These are phyloP conservation scores for Reticulascus tulasneorum DNA, from an alignment of 2,329 filamentous ascomycete genomes.

Conservation along the genomic window DNA sequence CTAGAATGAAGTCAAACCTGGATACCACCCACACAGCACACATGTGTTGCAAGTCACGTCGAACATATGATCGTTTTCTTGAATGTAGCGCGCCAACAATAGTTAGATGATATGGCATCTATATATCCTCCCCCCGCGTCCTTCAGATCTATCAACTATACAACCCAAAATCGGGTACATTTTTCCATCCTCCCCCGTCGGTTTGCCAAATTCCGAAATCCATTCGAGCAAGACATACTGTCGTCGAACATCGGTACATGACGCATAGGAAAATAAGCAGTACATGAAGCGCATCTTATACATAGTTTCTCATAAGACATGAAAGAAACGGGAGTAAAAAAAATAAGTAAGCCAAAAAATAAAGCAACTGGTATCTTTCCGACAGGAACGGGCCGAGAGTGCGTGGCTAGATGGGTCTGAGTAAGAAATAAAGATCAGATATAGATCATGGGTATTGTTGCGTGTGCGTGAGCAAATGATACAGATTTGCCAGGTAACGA, in stretches of 20 bases:
- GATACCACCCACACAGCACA: no score
- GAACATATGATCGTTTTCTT: no score
- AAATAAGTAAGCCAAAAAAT: conserved; percentile 7
- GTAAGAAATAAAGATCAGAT: conserved; percentile 8
- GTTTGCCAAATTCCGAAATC: conserved; percentile 10
- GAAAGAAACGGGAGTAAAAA: conserved; percentile 1
- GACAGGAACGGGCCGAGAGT: conserved; percentile 10
- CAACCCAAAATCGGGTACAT: conserved; percentile 5
- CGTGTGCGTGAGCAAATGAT: conserved; percentile 6
- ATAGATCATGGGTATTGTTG: conserved; percentile 13
- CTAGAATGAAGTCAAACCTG: no score
- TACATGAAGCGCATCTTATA: background rate
- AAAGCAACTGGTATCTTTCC: conserved; percentile 13
- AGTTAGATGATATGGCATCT: no score
- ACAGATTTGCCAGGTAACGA: conserved; percentile 9
- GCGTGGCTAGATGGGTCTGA: conserved; percentile 6
- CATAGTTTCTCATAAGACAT: conserved; percentile 2
- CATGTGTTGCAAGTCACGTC: no score
- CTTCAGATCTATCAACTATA: no score
- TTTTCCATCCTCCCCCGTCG: conserved; percentile 3
- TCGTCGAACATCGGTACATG: conserved; percentile 1
- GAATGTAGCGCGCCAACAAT: no score
- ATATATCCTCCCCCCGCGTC: no score
- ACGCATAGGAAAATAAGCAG: conserved; percentile 1
- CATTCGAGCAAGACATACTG: conserved; percentile 4